Evolutionary conservation across 2,329 filamentous ascomycete genomes (phyloP).

Genomic region (Colletotrichum sp.): DNA sequence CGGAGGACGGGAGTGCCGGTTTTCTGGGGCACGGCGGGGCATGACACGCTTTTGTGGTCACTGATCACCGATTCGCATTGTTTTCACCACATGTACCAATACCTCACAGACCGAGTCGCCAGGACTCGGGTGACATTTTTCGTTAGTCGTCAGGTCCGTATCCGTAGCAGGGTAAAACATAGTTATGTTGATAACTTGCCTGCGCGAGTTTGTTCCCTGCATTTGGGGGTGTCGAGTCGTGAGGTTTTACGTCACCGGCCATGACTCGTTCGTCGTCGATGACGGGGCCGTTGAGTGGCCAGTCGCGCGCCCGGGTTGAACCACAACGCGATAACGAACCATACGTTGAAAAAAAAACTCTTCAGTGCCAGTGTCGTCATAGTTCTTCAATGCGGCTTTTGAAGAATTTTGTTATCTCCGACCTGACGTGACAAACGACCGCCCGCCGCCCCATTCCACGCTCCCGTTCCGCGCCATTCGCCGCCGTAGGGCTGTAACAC

Average conservation of each 20-base stretch:
- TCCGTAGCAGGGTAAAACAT: neutral
- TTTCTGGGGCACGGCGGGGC: neutral
- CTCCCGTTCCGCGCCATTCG: neutral
- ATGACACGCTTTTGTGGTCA: neutral
- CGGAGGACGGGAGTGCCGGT: neutral
- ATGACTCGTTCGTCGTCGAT: constrained; percentile 8
- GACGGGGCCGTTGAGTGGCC: neutral
- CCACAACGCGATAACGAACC: neutral
- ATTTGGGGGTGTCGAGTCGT: neutral
- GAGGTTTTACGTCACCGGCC: constrained; percentile 7
- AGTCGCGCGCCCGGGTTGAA: neutral
- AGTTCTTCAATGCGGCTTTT: neutral
- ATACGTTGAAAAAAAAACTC: neutral
- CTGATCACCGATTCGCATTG: neutral
- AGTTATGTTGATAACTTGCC: neutral
- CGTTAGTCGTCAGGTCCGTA: neutral
- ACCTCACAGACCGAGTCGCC: neutral
- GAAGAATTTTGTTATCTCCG: neutral
- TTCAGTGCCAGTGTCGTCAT: constrained; percentile 3
- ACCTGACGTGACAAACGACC: neutral
- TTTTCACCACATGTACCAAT: neutral
- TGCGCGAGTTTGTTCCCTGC: neutral
- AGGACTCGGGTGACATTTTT: neutral
- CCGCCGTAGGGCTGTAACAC: constrained; percentile 1
- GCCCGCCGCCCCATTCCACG: neutral